Percentiles rank a stretch among this genome's conserved stretches.
Evolutionary conservation across 2,329 filamentous ascomycete species (phyloP).

Genomic region (Elsinoe necatrix): DNA sequence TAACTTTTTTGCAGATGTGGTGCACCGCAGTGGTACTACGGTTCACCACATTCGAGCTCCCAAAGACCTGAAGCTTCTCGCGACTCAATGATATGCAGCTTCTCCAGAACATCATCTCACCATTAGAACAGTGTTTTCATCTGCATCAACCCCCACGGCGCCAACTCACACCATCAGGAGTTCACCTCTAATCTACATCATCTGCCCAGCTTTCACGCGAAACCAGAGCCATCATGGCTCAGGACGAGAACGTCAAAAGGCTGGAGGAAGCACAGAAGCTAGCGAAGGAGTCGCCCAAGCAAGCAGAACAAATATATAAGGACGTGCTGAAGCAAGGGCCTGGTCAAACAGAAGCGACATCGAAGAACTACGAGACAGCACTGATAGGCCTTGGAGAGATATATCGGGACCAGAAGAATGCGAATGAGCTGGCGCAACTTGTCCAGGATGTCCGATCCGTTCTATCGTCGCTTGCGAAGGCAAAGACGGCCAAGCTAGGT

Average conservation of each 20-base stretch:
- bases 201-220: neutral
- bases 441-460: conserved; percentile 84
- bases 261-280: conserved; percentile 85
- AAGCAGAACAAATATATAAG: conserved; percentile 83
- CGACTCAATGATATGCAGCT: neutral
- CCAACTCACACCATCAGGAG: neutral
- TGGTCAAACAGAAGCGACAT: conserved; percentile 73
- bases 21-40: neutral
- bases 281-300: conserved; percentile 67
- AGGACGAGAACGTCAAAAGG: conserved; percentile 49
- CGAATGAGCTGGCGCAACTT: conserved; percentile 76
- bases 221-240: conserved; percentile 36
- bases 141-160: neutral
- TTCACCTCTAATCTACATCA: neutral
- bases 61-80: conserved; percentile 7
- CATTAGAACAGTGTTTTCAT: no score
- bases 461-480: conserved; percentile 94
- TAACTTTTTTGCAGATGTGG: neutral
- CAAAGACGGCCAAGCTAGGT: conserved; percentile 98
- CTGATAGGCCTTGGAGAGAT: conserved; percentile 84
- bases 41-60: neutral
- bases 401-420: conserved; percentile 79
- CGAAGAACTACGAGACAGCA: conserved; percentile 85
- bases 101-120: neutral
- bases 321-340: conserved; percentile 80